phyloP scores from a whole-genome alignment of 257 asterid species.

The Capsicum rhomboideum region DNA sequence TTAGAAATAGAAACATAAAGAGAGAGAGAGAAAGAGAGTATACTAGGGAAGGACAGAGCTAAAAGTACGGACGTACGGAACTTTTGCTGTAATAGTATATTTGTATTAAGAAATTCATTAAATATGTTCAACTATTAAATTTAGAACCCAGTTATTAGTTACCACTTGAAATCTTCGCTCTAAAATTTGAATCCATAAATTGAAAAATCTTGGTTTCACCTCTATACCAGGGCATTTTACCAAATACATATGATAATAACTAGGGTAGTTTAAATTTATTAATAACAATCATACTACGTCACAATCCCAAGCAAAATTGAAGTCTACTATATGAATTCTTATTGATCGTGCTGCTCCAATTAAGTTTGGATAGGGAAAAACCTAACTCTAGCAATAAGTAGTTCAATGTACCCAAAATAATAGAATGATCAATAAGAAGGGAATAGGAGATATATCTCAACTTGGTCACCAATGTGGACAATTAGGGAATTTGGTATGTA shows the following conservation, averaged over 20 bases:
- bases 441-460: conserved; percentile 41
- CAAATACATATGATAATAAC: neutral
- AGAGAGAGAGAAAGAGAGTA: neutral
- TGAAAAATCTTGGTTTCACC: neutral
- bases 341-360: neutral
- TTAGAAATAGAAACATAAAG: neutral
- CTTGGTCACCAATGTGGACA: conserved; percentile 81
- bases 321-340: neutral
- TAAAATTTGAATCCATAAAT: neutral
- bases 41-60: neutral
- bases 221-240: neutral
- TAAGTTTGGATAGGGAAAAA: neutral
- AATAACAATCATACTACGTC: neutral
- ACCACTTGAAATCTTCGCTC: neutral
- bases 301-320: neutral
- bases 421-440: neutral
- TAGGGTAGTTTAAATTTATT: neutral
- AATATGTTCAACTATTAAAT: neutral
- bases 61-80: neutral
- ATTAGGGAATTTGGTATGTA: conserved; percentile 78
- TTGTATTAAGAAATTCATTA: neutral
- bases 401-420: neutral
- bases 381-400: neutral
- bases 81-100: neutral
- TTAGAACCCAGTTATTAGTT: neutral